Evolutionary conservation across 1,284 basidiomycete species (phyloP).

Genomic region (Paramarasmius palmivorus): DNA sequence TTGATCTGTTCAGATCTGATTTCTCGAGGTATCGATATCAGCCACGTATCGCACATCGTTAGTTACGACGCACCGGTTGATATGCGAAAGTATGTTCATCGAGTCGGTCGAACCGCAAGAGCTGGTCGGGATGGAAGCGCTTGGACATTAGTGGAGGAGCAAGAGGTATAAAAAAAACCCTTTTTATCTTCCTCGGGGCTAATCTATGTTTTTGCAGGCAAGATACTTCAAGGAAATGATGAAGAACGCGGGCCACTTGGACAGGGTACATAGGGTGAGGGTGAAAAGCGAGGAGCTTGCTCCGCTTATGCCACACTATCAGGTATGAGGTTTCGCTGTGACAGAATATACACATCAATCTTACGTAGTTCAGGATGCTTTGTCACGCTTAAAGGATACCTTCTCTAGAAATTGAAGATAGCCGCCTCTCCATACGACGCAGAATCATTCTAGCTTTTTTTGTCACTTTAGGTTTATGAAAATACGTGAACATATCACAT

Average conservation of each 20-base stretch:
- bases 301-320: conserved; percentile 61
- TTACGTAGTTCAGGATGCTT: neutral
- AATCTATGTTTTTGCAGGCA: conserved; percentile 49
- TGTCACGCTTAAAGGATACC: conserved; percentile 5
- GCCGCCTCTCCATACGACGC: neutral
- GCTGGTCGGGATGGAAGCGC: conserved; percentile 86
- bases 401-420: neutral
- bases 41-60: conserved; percentile 88
- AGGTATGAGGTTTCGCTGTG: conserved; percentile 40
- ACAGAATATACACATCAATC: neutral
- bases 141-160: conserved; percentile 95
- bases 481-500: no score
- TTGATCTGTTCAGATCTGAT: conserved; percentile 95
- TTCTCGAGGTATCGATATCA: conserved; percentile 96
- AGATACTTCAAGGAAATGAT: conserved; percentile 89
- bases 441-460: neutral
- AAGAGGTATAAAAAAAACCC: conserved; percentile 62
- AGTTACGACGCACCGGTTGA: conserved; percentile 97
- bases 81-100: conserved; percentile 96
- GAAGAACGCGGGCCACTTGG: conserved; percentile 73
- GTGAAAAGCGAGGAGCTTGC: conserved; percentile 67
- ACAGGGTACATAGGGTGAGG: conserved; percentile 71
- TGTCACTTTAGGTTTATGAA: neutral
- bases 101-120: conserved; percentile 92
- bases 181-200: conserved; percentile 9